phyloP scores from a whole-genome alignment of 352 stramenopile species.

The Phytophthora pisi region DNA sequence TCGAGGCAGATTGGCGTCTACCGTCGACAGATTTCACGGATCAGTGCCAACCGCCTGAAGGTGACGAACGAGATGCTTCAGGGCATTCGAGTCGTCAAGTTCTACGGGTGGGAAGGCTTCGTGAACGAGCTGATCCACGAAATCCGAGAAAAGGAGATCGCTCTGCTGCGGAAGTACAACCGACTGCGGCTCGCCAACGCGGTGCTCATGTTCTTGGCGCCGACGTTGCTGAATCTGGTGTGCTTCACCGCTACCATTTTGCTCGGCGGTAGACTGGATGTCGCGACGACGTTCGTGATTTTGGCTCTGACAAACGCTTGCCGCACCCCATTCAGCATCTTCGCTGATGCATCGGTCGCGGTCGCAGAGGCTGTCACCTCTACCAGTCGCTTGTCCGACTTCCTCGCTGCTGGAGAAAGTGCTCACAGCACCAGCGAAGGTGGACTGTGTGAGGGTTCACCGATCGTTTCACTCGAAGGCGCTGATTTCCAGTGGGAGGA shows the following conservation, averaged over 20 bases:
- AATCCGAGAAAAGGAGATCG: slow-evolving; percentile 45
- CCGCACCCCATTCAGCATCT: slow-evolving; percentile 50
- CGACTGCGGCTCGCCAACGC: slow-evolving; percentile 56
- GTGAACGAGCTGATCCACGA: slow-evolving; percentile 25
- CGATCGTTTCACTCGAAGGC: slow-evolving; percentile 14
- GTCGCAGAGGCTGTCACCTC: slow-evolving; percentile 51
- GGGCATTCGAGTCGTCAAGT: slow-evolving; percentile 89
- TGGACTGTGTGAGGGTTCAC: background rate
- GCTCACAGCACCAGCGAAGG: background rate
- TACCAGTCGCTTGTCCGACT: slow-evolving; percentile 14
- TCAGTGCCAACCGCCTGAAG: slow-evolving; percentile 81
- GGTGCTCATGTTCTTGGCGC: slow-evolving; percentile 47
- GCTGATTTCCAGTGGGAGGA: slow-evolving; percentile 21
- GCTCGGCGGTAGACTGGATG: slow-evolving; percentile 86
- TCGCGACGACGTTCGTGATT: slow-evolving; percentile 91
- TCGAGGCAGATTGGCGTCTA: slow-evolving; percentile 16
- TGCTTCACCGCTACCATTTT: slow-evolving; percentile 82
- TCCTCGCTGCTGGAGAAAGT: slow-evolving; percentile 10
- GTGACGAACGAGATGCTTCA: slow-evolving; percentile 92
- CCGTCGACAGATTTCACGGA: slow-evolving; percentile 19
- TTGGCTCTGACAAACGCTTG: slow-evolving; percentile 84
- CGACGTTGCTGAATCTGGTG: slow-evolving; percentile 64
- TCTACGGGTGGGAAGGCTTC: slow-evolving; percentile 79
- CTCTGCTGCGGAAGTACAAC: slow-evolving; percentile 37
- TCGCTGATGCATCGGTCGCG: slow-evolving; percentile 48